A percentile compares a stretch with the other conserved stretches of the same genome.
These are phyloP conservation scores for Blepharisma stoltei DNA, from an alignment of 73 alveolate species.

Conservation along the genomic window DNA sequence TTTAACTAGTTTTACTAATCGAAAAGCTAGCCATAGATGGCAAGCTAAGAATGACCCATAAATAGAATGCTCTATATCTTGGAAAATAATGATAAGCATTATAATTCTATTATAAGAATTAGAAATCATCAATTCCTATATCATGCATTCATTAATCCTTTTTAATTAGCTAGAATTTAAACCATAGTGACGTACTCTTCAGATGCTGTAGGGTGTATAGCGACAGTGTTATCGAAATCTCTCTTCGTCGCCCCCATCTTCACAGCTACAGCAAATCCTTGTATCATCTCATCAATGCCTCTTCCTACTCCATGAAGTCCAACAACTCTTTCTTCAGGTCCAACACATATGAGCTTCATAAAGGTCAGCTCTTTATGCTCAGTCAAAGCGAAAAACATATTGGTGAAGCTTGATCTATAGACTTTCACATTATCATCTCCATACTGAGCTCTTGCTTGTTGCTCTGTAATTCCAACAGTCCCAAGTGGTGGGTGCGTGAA, in stretches of 20 bases:
- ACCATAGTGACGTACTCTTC: slow-evolving; percentile 81
- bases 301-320: slow-evolving; percentile 91
- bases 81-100: too few species aligned
- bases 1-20: too few species aligned
- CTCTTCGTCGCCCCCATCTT: slow-evolving; percentile 92
- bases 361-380: slow-evolving; percentile 50
- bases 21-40: too few species aligned
- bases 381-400: slow-evolving; percentile 71
- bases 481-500: slow-evolving; percentile 90
- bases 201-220: slow-evolving; percentile 91
- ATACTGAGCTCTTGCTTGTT: slow-evolving; percentile 62
- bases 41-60: too few species aligned
- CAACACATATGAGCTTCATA: slow-evolving; percentile 64
- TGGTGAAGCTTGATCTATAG: slow-evolving; percentile 64
- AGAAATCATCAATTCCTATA: too few species aligned
- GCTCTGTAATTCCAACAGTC: slow-evolving; percentile 71
- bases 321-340: slow-evolving; percentile 76
- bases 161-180: not conserved
- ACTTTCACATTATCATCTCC: slow-evolving; percentile 75
- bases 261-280: slow-evolving; percentile 88
- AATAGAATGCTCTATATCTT: too few species aligned
- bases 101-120: too few species aligned
- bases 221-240: slow-evolving; percentile 61
- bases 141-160: too few species aligned
- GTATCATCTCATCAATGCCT: slow-evolving; percentile 89